These are phyloP conservation scores for Wickerhamiella spandovensis DNA, from an alignment of 805 yeast species.

Conservation along the genomic window DNA sequence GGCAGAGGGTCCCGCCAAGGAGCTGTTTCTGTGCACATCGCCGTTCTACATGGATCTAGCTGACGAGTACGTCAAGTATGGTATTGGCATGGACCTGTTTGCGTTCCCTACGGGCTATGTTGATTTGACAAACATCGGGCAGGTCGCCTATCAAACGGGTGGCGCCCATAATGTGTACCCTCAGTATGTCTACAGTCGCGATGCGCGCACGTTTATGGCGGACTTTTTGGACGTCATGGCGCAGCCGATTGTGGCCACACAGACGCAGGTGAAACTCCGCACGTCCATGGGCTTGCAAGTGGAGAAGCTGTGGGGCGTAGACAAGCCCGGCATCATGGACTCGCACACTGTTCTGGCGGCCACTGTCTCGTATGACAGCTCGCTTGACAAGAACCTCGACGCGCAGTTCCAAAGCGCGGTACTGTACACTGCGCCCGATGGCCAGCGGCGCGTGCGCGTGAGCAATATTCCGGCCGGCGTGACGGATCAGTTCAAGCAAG, in stretches of 20 bases:
- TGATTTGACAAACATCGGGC: conserved; percentile 63
- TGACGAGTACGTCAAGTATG: conserved; percentile 38
- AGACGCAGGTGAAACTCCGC: conserved; percentile 71
- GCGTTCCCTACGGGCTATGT: conserved; percentile 51
- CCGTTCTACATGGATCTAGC: conserved; percentile 50
- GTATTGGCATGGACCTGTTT: conserved; percentile 67
- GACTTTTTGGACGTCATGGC: conserved; percentile 25
- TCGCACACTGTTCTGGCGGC: conserved; percentile 56
- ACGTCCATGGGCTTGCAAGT: conserved; percentile 82
- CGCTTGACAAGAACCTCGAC: conserved; percentile 50
- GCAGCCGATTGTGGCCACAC: conserved; percentile 48
- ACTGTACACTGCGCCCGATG: conserved; percentile 65
- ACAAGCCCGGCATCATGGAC: conserved; percentile 45
- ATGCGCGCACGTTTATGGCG: conserved; percentile 50
- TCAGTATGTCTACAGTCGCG: conserved; percentile 52
- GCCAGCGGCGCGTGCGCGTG: conserved; percentile 75
- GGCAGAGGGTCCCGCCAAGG: conserved; percentile 29
- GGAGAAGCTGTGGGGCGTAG: conserved; percentile 39
- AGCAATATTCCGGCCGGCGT: conserved; percentile 73
- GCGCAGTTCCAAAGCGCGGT: conserved; percentile 87
- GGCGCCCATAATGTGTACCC: conserved; percentile 57
- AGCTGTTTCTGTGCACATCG: conserved; percentile 43
- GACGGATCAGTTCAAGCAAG: conserved; percentile 55
- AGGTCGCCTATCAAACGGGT: conserved; percentile 51
- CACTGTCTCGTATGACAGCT: conserved; percentile 64